These are phyloP conservation scores for Lichtheimia corymbifera DNA, from an alignment of 371 early-diverging fungal species.

Conservation along the genomic window DNA sequence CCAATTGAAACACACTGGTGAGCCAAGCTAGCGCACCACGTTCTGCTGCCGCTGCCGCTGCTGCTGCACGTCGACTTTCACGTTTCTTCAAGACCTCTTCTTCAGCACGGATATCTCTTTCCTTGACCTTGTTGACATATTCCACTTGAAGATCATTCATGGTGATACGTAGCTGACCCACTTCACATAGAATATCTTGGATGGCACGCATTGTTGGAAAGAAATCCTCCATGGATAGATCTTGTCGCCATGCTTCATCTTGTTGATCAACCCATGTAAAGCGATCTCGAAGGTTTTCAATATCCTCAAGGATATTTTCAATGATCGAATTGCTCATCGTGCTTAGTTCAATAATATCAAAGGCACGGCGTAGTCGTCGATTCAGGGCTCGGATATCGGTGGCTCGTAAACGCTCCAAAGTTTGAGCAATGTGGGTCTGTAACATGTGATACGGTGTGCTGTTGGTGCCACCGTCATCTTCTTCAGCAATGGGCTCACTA, in stretches of 20 bases:
- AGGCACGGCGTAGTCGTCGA: constrained; percentile 57
- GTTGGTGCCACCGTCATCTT: constrained; percentile 1
- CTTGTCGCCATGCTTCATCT: constrained; percentile 16
- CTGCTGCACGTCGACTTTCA: constrained; percentile 9
- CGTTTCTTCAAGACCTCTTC: constrained; percentile 48
- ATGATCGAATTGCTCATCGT: constrained; percentile 75
- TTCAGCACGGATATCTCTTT: constrained; percentile 51
- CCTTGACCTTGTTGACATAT: constrained; percentile 68
- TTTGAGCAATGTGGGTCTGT: constrained; percentile 21
- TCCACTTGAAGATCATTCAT: constrained; percentile 73
- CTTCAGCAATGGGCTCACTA: not conserved
- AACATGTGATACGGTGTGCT: constrained; percentile 15
- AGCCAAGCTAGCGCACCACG: constrained; percentile 29
- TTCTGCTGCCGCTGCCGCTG: not conserved
- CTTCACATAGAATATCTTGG: constrained; percentile 65
- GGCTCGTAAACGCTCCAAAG: constrained; percentile 48
- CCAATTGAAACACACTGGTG: constrained; percentile 22
- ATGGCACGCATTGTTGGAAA: constrained; percentile 58
- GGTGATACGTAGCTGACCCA: constrained; percentile 62
- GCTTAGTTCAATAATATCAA: constrained; percentile 74
- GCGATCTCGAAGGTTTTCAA: constrained; percentile 49
- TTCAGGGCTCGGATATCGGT: constrained; percentile 65
- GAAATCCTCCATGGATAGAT: constrained; percentile 46
- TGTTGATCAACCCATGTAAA: constrained; percentile 57
- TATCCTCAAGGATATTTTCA: constrained; percentile 64